Evolutionary conservation across 352 stramenopile species (phyloP), one percentile per base, ranked within the genome.

Genomic region (Pythium rhizo-oryzae): DNA sequence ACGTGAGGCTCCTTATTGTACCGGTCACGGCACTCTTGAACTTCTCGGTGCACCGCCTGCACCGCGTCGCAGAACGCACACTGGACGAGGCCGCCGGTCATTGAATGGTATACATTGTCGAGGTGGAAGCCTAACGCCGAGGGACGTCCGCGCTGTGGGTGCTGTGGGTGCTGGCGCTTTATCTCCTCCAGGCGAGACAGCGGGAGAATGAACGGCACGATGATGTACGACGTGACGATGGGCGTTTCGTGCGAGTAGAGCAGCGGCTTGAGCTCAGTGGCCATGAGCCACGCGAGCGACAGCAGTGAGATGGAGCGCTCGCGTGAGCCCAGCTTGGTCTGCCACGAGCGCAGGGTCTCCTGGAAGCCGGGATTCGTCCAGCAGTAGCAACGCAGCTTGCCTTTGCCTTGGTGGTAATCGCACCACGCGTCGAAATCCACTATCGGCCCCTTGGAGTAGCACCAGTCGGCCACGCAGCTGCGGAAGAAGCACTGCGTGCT

Each of bases 201-300:
- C 15, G 41, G 41, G 8, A 49, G 41, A 49, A 49, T 49, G 41
- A 49, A 49, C 6, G 41, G 41, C 41, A 49, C 41, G 41, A 49
- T 21, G 8, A 4, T 9, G 15, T n/a, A 49, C 4, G 12, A 7
- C 41, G 41, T 49, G 41, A n/a, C 15, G 41, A 7, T n/a, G 8
- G 41, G 41, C 5, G 15, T 25, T 15, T 13, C 8, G n/a, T 25
- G 4, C 15, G 47, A 25, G 47, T 30, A 30, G 5, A 53, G 47
- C 21, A 53, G 15, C n/a, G 18, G 6, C 47, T 9, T 16, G 47
- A 53, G 47, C n/a, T 53, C 47, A n/a, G 15, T 53, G 15, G 5
- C 47, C 47, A 53, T 53, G 15, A 53, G 47, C 47, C n/a, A 53
- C 8, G 47, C 47, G 5, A 53, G 47, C 19, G 47, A 25, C 47